phyloP scores from a whole-genome alignment of 306 rosid genomes.

The Hylodesmum podocarpum region DNA sequence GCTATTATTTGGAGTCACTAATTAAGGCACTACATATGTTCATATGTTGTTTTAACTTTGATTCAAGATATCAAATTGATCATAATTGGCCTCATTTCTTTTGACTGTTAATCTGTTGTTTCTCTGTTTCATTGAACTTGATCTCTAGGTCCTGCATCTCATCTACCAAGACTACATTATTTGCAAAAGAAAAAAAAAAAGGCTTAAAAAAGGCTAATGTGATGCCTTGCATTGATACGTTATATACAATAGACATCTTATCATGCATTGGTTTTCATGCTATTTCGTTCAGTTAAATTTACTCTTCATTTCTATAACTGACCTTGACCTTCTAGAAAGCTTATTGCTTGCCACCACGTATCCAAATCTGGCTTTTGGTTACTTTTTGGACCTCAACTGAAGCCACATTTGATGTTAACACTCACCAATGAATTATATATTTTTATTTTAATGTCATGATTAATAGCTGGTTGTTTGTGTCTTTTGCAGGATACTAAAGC shows the following conservation, averaged over 20 bases:
- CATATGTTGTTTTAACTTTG: background rate
- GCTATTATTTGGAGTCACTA: background rate
- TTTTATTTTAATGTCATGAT: background rate
- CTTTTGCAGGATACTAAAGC: slow-evolving; percentile 57
- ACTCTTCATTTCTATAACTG: background rate
- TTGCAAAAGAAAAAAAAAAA: background rate
- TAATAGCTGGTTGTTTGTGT: background rate
- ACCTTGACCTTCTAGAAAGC: background rate
- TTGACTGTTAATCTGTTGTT: background rate
- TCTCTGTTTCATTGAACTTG: background rate
- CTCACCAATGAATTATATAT: background rate
- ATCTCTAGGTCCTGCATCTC: background rate
- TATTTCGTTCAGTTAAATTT: slow-evolving; percentile 9
- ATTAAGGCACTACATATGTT: background rate
- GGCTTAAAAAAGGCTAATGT: background rate
- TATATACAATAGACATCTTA: background rate
- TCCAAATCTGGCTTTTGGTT: background rate
- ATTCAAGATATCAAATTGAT: background rate
- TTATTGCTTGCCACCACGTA: background rate
- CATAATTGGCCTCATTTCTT: background rate
- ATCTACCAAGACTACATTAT: background rate
- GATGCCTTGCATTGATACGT: background rate
- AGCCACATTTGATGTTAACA: background rate
- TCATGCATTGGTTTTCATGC: background rate
- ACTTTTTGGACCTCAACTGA: background rate